Evolutionary conservation across 164 flowering plant species (phyloP), one percentile per base, ranked within the genome.

Genomic region (Euptelea pleiosperma): DNA sequence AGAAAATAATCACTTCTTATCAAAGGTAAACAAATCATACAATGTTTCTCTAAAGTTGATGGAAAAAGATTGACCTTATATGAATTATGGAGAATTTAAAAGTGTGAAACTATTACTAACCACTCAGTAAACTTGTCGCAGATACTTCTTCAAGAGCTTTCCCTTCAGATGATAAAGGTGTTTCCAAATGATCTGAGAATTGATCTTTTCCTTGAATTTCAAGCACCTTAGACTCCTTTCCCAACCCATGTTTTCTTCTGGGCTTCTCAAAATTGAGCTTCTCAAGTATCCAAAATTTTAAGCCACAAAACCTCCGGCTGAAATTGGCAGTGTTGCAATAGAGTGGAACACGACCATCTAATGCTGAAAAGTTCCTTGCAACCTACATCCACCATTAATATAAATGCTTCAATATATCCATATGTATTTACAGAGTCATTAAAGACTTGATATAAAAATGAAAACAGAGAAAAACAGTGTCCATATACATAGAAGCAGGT

Each of bases 251-350:
- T 54, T 61, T 76, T 31, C 63, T 58, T 1, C 47, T 46, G 14
- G 40, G 30, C 6, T 43, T 59, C 19, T 26, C 36, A 52, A 64
- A 19, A 28, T 70, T 66, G 1, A 82, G 57, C 52, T 67, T 76
- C 56, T 73, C 46, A 52, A 60, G 60, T 16, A 78, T 69, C 75
- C 75, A 71, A 29, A 58, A 53, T 29, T 73, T 75, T 18, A 80
- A 58, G 21, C 82, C 76, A 61, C 69, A 64, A 63, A 82, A 75
- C 43, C 67, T 66, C 31, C 52, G 29, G 52, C 67, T 63, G 42
- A 76, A 63, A 60, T 51, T 53, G 44, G 58, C 40, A 44, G 55
- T 66, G 41, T 55, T 35, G 22, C 73, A 71, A 73, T 45, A 29
- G 25, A 42, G 57, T 45, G 54, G 50, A 60, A 68, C 44, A 42